A percentile compares a stretch with the other conserved stretches of the same genome.
Conservation (phyloP, 768 basidiomycete species). For the Melanogaster broomeanus region DNA sequence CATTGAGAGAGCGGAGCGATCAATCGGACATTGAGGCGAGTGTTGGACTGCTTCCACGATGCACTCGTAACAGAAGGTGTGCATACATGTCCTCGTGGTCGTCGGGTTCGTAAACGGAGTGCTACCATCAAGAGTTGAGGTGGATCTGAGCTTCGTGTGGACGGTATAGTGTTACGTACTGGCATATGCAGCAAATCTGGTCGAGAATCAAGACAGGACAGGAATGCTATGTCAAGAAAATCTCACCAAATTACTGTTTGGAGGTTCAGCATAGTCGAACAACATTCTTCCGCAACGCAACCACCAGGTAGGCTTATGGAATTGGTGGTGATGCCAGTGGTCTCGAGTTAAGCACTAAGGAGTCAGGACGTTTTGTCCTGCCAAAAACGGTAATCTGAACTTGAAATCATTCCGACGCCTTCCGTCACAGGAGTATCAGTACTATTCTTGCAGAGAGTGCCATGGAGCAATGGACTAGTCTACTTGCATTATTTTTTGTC, state of each 20-base stretch:
- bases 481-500: no score
- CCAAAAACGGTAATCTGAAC: not conserved
- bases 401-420: no score
- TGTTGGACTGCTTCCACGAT: slow-evolving; percentile 69
- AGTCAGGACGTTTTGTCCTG: not conserved
- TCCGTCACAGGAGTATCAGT: no score
- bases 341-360: not conserved
- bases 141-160: slow-evolving; percentile 8
- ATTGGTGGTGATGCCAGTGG: not conserved
- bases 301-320: not conserved
- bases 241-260: slow-evolving; percentile 70
- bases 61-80: slow-evolving; percentile 87
- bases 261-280: slow-evolving; percentile 56
- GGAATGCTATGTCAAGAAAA: not conserved
- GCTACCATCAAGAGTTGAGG: slow-evolving; percentile 32
- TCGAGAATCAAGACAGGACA: slow-evolving; percentile 3
- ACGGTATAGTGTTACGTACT: slow-evolving; percentile 39
- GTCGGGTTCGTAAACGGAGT: slow-evolving; percentile 76
- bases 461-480: no score
- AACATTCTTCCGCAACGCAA: slow-evolving; percentile 19
- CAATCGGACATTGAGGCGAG: slow-evolving; percentile 79
- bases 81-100: slow-evolving; percentile 73
- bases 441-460: no score
- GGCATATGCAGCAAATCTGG: slow-evolving; percentile 80
- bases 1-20: slow-evolving; percentile 65